Evolutionary conservation across 1,284 basidiomycete genomes (phyloP).

Genomic region (Puccinia novopanici): DNA sequence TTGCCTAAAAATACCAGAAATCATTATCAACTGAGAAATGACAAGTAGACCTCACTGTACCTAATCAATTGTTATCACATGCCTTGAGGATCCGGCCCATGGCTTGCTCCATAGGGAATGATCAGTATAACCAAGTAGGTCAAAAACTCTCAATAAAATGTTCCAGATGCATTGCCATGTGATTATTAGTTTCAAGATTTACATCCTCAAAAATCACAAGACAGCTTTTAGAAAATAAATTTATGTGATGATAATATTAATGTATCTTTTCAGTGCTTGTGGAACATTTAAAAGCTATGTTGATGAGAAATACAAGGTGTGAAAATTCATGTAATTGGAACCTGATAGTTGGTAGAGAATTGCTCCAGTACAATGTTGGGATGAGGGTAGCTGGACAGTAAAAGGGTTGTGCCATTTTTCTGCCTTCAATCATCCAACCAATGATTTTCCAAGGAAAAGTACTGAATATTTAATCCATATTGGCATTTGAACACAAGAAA

Average conservation of each 20-base stretch:
- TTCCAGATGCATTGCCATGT: too few species aligned
- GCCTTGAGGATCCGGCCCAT: slow-evolving; percentile 27
- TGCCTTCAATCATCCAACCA: slow-evolving; percentile 52
- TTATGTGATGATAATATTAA: slow-evolving; percentile 11
- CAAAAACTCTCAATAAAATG: background rate
- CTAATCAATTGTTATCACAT: slow-evolving; percentile 22
- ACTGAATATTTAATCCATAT: slow-evolving; percentile 39
- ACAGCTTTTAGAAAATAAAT: slow-evolving; percentile 25
- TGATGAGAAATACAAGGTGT: slow-evolving; percentile 33
- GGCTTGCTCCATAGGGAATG: slow-evolving; percentile 3
- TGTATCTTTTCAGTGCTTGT: slow-evolving; percentile 17
- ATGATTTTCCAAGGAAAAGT: slow-evolving; percentile 39
- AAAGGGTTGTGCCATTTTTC: slow-evolving; percentile 51
- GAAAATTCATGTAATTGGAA: slow-evolving; percentile 31
- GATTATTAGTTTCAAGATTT: background rate
- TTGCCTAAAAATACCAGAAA: background rate
- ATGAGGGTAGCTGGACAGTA: slow-evolving; percentile 12
- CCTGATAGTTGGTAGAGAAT: background rate
- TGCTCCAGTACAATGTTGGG: slow-evolving; percentile 18
- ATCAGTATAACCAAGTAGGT: slow-evolving; percentile 30
- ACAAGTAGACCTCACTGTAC: background rate
- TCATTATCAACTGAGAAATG: background rate
- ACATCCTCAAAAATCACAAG: background rate
- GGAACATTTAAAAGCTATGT: slow-evolving; percentile 9
- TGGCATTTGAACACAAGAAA: slow-evolving; percentile 15